A percentile compares a stretch with the other conserved stretches of the same genome.
Conservation (phyloP, 2,329 filamentous ascomycete genomes). For the Drechslerella coelobrocha region DNA sequence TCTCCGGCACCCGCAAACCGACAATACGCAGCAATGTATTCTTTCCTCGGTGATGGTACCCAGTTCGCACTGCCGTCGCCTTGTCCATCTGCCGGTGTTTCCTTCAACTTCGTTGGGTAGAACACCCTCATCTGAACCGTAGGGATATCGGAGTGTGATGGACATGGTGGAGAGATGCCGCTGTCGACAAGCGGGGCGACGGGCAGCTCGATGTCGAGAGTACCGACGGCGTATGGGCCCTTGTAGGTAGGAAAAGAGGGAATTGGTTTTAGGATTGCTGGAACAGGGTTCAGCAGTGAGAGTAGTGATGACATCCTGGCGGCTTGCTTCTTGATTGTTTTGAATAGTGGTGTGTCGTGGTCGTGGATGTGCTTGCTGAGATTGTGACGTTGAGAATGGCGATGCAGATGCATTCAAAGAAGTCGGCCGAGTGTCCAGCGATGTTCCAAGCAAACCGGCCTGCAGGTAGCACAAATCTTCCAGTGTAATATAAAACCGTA, state of each 20-base stretch:
- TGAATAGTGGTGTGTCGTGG: too few relatives aligned
- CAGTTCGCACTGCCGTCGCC: slow-evolving; percentile 69
- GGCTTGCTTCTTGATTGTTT: too few relatives aligned
- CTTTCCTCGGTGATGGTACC: slow-evolving; percentile 79
- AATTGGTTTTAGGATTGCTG: too few relatives aligned
- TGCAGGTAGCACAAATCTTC: too few relatives aligned
- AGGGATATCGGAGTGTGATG: slow-evolving; percentile 59
- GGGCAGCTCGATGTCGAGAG: slow-evolving; percentile 80
- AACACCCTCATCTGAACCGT: slow-evolving; percentile 83
- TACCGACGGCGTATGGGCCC: slow-evolving; percentile 79
- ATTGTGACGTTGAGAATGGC: too few relatives aligned
- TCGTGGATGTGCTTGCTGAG: too few relatives aligned
- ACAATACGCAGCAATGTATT: slow-evolving; percentile 76
- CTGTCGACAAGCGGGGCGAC: slow-evolving; percentile 57
- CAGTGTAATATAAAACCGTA: too few relatives aligned
- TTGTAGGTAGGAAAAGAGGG: slow-evolving; percentile 77
- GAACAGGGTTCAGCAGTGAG: slow-evolving; percentile 55
- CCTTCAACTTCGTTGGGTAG: slow-evolving; percentile 65
- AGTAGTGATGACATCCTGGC: neutral
- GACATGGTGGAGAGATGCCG: slow-evolving; percentile 50
- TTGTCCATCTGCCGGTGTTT: neutral
- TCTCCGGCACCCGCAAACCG: slow-evolving; percentile 73
- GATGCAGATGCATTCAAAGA: too few relatives aligned
- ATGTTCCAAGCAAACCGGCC: too few relatives aligned
- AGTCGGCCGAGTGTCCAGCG: too few relatives aligned